Conservation (phyloP, 129 eudicot genomes). For the Scalesia atractyloides region DNA sequence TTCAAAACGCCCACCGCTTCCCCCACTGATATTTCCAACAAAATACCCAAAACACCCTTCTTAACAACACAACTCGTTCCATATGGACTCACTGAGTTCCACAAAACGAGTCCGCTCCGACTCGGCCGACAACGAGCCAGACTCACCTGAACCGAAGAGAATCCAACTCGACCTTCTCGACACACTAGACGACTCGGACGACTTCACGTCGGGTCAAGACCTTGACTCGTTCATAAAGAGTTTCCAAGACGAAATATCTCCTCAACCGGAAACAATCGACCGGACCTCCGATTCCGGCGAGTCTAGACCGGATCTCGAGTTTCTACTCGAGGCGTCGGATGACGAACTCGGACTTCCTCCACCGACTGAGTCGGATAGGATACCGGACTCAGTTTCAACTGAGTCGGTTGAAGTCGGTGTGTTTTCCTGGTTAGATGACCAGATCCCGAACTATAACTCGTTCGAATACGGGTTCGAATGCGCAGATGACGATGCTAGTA, state of each 20-base stretch:
- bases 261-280: conserved; percentile 33
- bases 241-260: conserved; percentile 61
- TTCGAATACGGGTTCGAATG: conserved; percentile 51
- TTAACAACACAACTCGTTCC: not conserved
- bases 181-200: conserved; percentile 48
- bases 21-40: conserved; percentile 11
- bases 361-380: conserved; percentile 36
- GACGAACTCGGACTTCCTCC: conserved; percentile 68
- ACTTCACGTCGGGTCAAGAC: conserved; percentile 44
- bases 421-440: conserved; percentile 53
- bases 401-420: conserved; percentile 51
- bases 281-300: conserved; percentile 47
- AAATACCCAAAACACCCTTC: conserved; percentile 4
- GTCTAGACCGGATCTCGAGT: conserved; percentile 54
- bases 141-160: conserved; percentile 57
- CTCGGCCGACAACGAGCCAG: conserved; percentile 39
- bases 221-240: conserved; percentile 81
- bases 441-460: conserved; percentile 56
- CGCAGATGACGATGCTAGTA: conserved; percentile 4
- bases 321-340: conserved; percentile 57
- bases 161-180: conserved; percentile 53
- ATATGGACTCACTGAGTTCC: conserved; percentile 42
- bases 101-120: conserved; percentile 49
- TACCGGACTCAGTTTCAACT: conserved; percentile 31
- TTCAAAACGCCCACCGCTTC: conserved; percentile 17